Base-by-base conservation (phyloP, 2,329 filamentous ascomycete genomes). In the Leptographium galeiforme region DNA sequence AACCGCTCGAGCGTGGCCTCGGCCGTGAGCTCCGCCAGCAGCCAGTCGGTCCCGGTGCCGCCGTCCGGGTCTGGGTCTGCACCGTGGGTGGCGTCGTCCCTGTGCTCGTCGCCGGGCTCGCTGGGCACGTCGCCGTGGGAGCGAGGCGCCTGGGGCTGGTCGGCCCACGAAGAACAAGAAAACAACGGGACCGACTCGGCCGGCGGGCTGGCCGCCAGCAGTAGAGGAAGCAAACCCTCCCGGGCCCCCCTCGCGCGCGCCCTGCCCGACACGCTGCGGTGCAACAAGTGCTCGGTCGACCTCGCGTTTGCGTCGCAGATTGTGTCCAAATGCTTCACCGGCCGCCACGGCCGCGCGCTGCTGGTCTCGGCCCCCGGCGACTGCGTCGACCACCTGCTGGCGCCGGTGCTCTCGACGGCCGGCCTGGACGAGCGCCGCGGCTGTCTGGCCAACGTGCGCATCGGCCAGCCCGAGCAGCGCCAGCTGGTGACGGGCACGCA, bases 291-390 rank as follows among this genome's bases (percentile, higher is more conserved):
- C 68, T 71, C 77, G 13, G 69, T 74, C 53, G 79, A 85, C 63
- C 64, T 85, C n/a, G 81, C 79, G 18, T 79, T 79, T 61, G 63
- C 71, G 16, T 72, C 75, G 13, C 80, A 84, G 63, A 77, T 85
- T 56, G 73, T 85, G 41, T 79, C 75, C 57, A 84, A 84, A 63
- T 77, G 79, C 57, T 85, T 85, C 67, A 82, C 76, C 0, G 82
- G 82, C 18, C 78, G 80, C 19, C 75, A 83, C 63, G 82, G 82
- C 7, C 75, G 80, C 30, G 81, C 81, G 13, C 82, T 77, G 62
- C 73, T 85, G 49, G 77, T 84, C 49, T 69, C 76, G 11, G 48
- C 55, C 7, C 16, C 44, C 4, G 25, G 55, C 30, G 18, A 53
- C 7, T 16, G 41, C 3, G 25, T 55, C 30, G 18, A 53, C 53